A percentile compares a stretch with the other conserved stretches of the same genome.
Evolutionary conservation across 768 basidiomycete species (phyloP).

Genomic region (Pluteus cervinus): DNA sequence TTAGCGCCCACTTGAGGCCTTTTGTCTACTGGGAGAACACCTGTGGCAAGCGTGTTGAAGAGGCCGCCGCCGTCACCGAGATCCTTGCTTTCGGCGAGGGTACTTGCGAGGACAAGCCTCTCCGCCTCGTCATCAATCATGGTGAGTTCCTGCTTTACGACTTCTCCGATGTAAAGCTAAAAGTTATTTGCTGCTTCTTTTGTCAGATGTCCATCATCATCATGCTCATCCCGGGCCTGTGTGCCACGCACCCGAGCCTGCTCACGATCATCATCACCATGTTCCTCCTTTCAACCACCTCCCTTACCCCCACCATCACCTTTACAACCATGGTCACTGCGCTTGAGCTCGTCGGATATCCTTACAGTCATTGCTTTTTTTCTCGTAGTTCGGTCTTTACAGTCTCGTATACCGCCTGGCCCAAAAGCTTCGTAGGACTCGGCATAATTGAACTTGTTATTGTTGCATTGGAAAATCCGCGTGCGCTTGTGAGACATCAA

Average conservation of each 20-base stretch:
- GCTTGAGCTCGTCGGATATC: too few species aligned
- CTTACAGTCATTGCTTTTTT: too few species aligned
- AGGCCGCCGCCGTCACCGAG: conserved; percentile 18
- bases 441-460: too few species aligned
- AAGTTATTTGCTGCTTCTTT: neutral
- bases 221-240: too few species aligned
- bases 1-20: conserved; percentile 25
- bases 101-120: conserved; percentile 25
- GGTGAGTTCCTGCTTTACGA: conserved; percentile 15
- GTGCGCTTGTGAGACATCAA: too few species aligned
- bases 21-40: conserved; percentile 34
- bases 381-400: too few species aligned
- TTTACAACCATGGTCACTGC: neutral
- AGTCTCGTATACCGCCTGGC: too few species aligned
- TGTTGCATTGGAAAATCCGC: too few species aligned
- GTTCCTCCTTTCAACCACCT: neutral
- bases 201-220: too few species aligned
- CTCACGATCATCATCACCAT: neutral
- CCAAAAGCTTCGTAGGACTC: too few species aligned
- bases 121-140: conserved; percentile 31
- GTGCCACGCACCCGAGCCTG: too few species aligned
- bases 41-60: conserved; percentile 28
- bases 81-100: conserved; percentile 25
- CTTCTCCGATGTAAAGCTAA: conserved; percentile 13
- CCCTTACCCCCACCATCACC: conserved; percentile 1